Base-by-base conservation (phyloP, 2,329 filamentous ascomycete genomes). In the Mariannaea elegans region DNA sequence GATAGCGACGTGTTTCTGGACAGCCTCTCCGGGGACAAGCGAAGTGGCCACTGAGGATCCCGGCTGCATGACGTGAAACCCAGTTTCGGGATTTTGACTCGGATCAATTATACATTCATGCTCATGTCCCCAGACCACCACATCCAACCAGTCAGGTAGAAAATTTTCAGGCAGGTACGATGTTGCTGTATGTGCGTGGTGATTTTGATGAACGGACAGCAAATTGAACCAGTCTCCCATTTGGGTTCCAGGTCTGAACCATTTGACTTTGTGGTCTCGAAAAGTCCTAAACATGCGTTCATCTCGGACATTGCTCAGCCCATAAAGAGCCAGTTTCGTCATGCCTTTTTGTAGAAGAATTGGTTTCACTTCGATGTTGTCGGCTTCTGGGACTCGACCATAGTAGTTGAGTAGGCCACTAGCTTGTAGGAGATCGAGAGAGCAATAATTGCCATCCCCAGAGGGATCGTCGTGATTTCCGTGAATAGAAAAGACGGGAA, bases 401-500 rank as follows among this genome's bases (percentile, higher is more conserved):
- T 95, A 99, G 79, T 98, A 99, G 76, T 99, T 99, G 69, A 99
- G 82, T 13, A 99, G 80, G 1, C 95, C 95, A 0, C 94, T 93
- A 1, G 95, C 90, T 74, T 98, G 93, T 4, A 99, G 83, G 14
- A 99, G 78, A 74, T 99, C 95, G 10, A 99, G 83, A 0, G 94
- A 94, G 64, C 95, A 96, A 65, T 90, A 90, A 73, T 97, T 92
- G 10, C 94, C 95, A 71, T 97, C 94, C 9, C 95, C 95, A n/a
- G 94, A 96, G 0, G 95, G 95, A 73, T 99, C 95, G 72, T 99
- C 95, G 74, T 99, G 95, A 72, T 99, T 99, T 44, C 95, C 95
- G 71, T 99, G 96, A 38, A 99, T 99, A 1, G 94, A 97, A 74
- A 99, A 99, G 24, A 99, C 93, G 0, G 95, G 95, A 56, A 98